phyloP scores from a whole-genome alignment of 345 rosid genomes.

The Turnera subulata region DNA sequence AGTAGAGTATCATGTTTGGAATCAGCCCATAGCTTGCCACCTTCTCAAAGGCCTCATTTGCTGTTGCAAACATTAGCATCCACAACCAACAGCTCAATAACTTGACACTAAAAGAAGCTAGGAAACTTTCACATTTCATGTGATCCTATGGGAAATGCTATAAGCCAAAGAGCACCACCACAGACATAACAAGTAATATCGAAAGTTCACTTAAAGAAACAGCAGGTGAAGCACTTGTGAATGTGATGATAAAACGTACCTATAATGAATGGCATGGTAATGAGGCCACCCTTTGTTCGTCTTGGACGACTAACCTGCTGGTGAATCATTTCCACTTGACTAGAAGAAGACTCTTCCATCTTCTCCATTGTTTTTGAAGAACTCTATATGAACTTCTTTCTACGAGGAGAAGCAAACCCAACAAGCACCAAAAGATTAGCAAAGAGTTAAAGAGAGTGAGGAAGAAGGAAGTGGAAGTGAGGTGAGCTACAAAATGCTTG shows the following conservation, averaged over 20 bases:
- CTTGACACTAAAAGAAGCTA: too few species aligned
- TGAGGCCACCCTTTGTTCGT: constrained; percentile 38
- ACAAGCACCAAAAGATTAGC: too few species aligned
- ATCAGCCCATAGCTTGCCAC: constrained; percentile 49
- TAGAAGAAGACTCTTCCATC: constrained; percentile 33
- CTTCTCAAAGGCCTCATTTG: constrained; percentile 62
- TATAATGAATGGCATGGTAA: constrained; percentile 53
- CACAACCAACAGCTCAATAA: not conserved
- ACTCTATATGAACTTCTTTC: not conserved
- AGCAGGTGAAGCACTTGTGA: too few species aligned
- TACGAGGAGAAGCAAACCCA: not conserved
- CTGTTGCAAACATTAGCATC: constrained; percentile 22
- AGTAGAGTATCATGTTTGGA: constrained; percentile 63
- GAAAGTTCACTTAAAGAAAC: not conserved
- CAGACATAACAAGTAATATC: constrained; percentile 5
- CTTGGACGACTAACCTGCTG: constrained; percentile 14
- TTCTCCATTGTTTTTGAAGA: constrained; percentile 24
- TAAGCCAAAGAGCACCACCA: not conserved
- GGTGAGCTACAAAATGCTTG: constrained; percentile 23
- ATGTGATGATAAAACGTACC: constrained; percentile 28
- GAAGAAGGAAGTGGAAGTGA: not conserved
- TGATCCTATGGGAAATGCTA: too few species aligned
- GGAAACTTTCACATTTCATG: too few species aligned
- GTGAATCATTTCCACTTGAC: constrained; percentile 21
- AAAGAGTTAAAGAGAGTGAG: not conserved